Base-by-base conservation (phyloP, 2,329 filamentous ascomycete species). In the Sclerotinia spermophila region DNA sequence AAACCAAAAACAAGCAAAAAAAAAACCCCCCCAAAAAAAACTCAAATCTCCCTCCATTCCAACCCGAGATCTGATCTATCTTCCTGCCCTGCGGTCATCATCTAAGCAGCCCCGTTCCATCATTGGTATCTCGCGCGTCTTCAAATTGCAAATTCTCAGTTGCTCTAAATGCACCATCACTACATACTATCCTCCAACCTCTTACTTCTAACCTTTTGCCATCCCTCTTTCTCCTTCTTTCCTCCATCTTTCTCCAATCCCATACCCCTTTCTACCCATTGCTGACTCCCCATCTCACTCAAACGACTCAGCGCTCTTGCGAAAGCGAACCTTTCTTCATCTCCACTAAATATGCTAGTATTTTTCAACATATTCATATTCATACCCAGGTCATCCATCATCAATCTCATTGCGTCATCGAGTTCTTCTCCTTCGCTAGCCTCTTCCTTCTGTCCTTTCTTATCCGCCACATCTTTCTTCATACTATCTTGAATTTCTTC, bases 321-420 rank as follows among this genome's bases (percentile, higher is more conserved):
- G 83, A 99, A 99, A 0, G 96, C 96, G 83, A 99, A 99, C 0
- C 93, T 88, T 82, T 99, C 96, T 83, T 99, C 96, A 71, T 97
- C 96, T 55, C 96, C 96, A 1, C 91, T 92, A 80, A 99, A 99
- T 53, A 98, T 87, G 74, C 87, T 92, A 56, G 90, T 93, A 75
- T 90, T 90, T 83, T 97, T 97, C 76, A 99, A 84, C 81, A 92
- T 90, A 65, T 89, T 86, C 83, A 96, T 94, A 76, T 91, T 94
- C 82, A 94, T 87, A 53, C 93, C 93, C 61, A 97, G 82, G 78
- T 97, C 93, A 76, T 97, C 93, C 87, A 97, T 92, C 77, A 97
- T 86, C 77, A 88, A 89, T 71, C 91, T 87, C 89, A 96, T 92
- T 2, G 87, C 86, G 75, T 92, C 87, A 58, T 90, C 87, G 19